Evolutionary conservation across 768 basidiomycete species (phyloP).

Genomic region (Suillus americanus): DNA sequence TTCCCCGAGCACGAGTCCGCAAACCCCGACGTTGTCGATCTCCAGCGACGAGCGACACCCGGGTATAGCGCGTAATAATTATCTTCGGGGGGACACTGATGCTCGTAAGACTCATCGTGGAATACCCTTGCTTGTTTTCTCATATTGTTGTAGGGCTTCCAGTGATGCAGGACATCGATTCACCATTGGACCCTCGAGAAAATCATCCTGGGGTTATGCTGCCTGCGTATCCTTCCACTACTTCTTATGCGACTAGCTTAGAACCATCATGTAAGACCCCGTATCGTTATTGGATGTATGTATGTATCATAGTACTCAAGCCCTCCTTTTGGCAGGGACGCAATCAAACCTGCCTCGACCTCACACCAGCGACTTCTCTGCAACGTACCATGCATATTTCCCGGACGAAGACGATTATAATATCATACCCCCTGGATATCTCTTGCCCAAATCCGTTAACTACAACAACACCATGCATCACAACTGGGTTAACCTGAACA

Average conservation of each 20-base stretch:
- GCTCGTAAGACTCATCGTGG: slow-evolving; percentile 21
- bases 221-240: slow-evolving; percentile 29
- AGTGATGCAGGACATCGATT: slow-evolving; percentile 31
- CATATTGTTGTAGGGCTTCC: slow-evolving; percentile 25
- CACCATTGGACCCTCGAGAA: slow-evolving; percentile 26
- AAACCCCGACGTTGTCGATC: slow-evolving; percentile 48
- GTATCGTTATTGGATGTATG: slow-evolving; percentile 69
- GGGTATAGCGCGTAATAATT: slow-evolving; percentile 23
- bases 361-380: slow-evolving; percentile 28
- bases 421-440: slow-evolving; percentile 24
- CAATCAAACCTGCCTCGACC: slow-evolving; percentile 28
- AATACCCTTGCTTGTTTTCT: background rate
- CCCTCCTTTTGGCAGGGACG: slow-evolving; percentile 53
- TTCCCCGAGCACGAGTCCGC: slow-evolving; percentile 41
- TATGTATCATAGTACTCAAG: slow-evolving; percentile 68
- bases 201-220: slow-evolving; percentile 30
- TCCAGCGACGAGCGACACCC: slow-evolving; percentile 38
- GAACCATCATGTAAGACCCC: slow-evolving; percentile 67
- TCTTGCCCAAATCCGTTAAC: slow-evolving; percentile 9
- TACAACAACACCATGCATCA: background rate
- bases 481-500: slow-evolving; percentile 12
- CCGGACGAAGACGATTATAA: slow-evolving; percentile 18
- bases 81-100: slow-evolving; percentile 20
- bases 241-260: slow-evolving; percentile 52
- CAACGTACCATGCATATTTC: slow-evolving; percentile 12